These are phyloP conservation scores for Besnoitia besnoiti DNA, from an alignment of 169 alveolate genomes.

Conservation along the genomic window DNA sequence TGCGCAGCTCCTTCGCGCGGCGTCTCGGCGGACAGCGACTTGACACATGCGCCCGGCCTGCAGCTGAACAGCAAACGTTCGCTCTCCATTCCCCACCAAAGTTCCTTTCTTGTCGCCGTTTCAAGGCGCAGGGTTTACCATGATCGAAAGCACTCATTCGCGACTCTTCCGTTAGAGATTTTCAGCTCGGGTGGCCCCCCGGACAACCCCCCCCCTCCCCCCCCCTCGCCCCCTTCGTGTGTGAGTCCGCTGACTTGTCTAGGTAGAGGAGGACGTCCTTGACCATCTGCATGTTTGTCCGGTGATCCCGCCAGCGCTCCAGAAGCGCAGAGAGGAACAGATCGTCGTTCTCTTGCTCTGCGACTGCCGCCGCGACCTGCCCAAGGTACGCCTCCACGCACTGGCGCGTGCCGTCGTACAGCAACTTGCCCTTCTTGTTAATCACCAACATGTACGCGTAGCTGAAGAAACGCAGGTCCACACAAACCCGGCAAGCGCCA, in stretches of 20 bases:
- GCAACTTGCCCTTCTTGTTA: constrained; percentile 44
- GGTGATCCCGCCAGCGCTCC: constrained; percentile 42
- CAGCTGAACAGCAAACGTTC: too few relatives aligned
- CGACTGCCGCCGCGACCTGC: constrained; percentile 16
- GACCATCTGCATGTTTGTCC: constrained; percentile 43
- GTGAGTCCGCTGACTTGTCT: constrained; percentile 30
- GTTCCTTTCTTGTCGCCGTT: too few relatives aligned
- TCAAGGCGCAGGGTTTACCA: too few relatives aligned
- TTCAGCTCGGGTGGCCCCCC: neutral
- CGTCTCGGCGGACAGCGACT: neutral
- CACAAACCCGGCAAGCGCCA: neutral
- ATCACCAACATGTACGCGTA: constrained; percentile 57
- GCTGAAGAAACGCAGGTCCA: neutral
- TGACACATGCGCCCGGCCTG: too few relatives aligned
- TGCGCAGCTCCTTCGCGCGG: neutral
- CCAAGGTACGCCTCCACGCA: constrained; percentile 43
- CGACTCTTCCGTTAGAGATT: neutral
- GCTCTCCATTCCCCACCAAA: too few relatives aligned
- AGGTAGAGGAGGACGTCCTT: constrained; percentile 60
- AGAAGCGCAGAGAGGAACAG: constrained; percentile 21
- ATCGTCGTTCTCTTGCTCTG: neutral
- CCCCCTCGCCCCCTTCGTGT: neutral
- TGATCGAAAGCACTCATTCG: too few relatives aligned
- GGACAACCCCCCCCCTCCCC: too few relatives aligned
- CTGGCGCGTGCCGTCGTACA: constrained; percentile 57